Percentiles rank a stretch among this genome's conserved stretches.
These are phyloP conservation scores for Ogataea paradorogensis DNA, from an alignment of 805 yeast genomes.

Conservation along the genomic window DNA sequence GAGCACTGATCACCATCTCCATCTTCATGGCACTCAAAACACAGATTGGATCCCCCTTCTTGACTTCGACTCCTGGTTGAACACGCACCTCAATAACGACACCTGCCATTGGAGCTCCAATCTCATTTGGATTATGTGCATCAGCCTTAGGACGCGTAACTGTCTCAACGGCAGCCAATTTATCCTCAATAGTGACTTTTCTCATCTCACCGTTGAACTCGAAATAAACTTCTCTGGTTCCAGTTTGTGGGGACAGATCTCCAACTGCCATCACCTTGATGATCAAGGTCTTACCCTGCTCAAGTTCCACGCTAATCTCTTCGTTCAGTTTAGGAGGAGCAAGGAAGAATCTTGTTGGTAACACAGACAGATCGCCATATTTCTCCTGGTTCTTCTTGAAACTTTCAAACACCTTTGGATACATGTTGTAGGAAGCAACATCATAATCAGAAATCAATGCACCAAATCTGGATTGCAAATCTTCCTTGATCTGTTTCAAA, in stretches of 20 bases:
- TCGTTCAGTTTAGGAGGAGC: conserved; percentile 85
- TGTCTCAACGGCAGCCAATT: conserved; percentile 79
- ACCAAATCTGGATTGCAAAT: conserved; percentile 74
- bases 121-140: conserved; percentile 79
- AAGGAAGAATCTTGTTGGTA: conserved; percentile 89
- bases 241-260: conserved; percentile 79
- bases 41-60: conserved; percentile 94
- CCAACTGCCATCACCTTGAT: conserved; percentile 91
- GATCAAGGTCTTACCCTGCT: conserved; percentile 91
- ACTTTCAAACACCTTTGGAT: conserved; percentile 94
- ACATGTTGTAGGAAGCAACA: conserved; percentile 95
- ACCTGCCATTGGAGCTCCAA: conserved; percentile 99
- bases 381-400: conserved; percentile 69
- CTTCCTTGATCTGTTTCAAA: conserved; percentile 66
- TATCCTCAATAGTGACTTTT: conserved; percentile 89
- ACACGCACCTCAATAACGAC: conserved; percentile 93
- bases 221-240: conserved; percentile 93
- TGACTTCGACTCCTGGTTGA: conserved; percentile 81
- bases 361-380: conserved; percentile 89
- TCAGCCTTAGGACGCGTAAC: conserved; percentile 90
- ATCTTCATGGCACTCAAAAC: conserved; percentile 97
- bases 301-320: conserved; percentile 85
- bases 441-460: conserved; percentile 74
- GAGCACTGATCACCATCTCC: conserved; percentile 98
- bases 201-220: conserved; percentile 98